Evolutionary conservation across 768 basidiomycete genomes (phyloP), one percentile per base, ranked within the genome.

Genomic region (Pisolithus orientalis): DNA sequence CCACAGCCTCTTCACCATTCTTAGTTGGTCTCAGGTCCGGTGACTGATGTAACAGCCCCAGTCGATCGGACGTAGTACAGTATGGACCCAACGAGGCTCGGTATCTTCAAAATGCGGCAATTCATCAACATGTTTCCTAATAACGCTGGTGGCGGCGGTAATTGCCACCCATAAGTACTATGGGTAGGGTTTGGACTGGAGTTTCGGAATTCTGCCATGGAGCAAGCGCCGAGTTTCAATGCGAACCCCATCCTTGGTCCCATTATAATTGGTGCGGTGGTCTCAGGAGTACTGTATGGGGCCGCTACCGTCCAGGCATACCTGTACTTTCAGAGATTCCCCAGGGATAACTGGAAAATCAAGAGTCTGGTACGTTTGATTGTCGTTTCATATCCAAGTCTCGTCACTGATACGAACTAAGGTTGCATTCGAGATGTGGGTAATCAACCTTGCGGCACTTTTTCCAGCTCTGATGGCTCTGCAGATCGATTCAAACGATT

Each of bases 211-310:
- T 9, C 27, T 27, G 28, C n/a, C 28, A 45, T 45, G 44, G 44
- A 44, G 21, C 43, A 44, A 44, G 43, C 25, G 43, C 25, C 25
- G 25, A 31, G 13, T 13, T 28, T 31, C 44, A 29, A 45, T 31
- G 44, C 28, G 27, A 45, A 32, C 10, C 31, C 46, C 46, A 24
- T 47, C 9, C 46, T 52, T 11, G 65, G 65, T 24, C 63, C 62
- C 5, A 49, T 65, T 11, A 58, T 62, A 38, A 57, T 63, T 49
- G 65, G 65, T 11, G 57, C 60, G 17, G 27, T 66, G 16, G 27
- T 61, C 17, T 62, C 62, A 3, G 58, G 56, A 14, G 58, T 57
- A 31, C 55, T 66, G 4, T 66, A 59, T 39, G 65, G 65, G 1
- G 13, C 63, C 6, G 56, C 57, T 32, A 62, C 60, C 11, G 61